Base-by-base conservation (phyloP, 2,329 filamentous ascomycete species). In the Fusarium mangiferae region DNA sequence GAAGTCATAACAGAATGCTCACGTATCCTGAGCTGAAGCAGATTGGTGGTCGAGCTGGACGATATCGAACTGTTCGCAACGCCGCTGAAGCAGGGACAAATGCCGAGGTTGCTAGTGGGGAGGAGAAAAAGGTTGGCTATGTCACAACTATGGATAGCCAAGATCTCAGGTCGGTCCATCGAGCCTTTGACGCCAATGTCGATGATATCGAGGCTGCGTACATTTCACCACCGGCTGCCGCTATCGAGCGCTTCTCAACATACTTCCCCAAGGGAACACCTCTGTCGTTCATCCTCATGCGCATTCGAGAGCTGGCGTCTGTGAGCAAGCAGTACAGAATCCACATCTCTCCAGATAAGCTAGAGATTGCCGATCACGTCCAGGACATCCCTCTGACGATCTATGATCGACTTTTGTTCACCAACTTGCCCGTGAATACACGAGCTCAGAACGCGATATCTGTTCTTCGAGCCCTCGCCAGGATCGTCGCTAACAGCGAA, bases 21-120 rank as follows among this genome's bases (percentile, higher is more conserved):
- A 85, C 87, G 1, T 86, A 93, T 7, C 92, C 95, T 1, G 94
- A 98, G 75, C 87, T 98, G 78, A 98, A 98, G 82, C 96, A 99
- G 80, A 99, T 99, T 78, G 96, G 91, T 56, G 96, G 96, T 24
- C 91, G 96, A 74, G 96, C 96, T 18, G 96, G 96, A 35, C 92
- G 96, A 51, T 99, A 92, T 82, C 91, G 92, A 64, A 92, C 92
- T 35, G 94, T 78, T 86, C 87, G 55, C 65, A 80, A 68, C 64
- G 62, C 74, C 14, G 62, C 70, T 7, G 41, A 64, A 30, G 54
- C 26, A 6, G 64, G 51, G 2, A 28, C 54, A 13, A 59, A 54
- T 7, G 35, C 59, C 10, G 60, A 74, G 49, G 63, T 60, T 6
- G 55, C 62, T 24, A 62, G 33, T 41, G 49, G 66, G 3, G 77